A percentile compares a stretch with the other conserved stretches of the same genome.
These are phyloP conservation scores for Prunus campanulata DNA, from an alignment of 306 rosid species.

Conservation along the genomic window DNA sequence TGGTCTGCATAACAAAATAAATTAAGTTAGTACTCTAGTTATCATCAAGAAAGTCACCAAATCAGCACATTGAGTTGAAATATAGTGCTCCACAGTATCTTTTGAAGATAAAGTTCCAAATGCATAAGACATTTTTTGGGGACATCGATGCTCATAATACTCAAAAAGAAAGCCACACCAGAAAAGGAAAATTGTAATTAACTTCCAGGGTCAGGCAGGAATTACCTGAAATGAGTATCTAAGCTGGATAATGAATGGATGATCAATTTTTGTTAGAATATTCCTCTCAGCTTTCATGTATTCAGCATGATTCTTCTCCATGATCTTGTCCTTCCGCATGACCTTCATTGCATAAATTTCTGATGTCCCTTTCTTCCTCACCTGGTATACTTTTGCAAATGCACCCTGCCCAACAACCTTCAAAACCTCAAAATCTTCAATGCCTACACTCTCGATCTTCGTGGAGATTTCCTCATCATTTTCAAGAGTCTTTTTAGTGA, in stretches of 20 bases:
- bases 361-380: constrained; percentile 81
- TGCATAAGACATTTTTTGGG: background rate
- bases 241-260: constrained; percentile 84
- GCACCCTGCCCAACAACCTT: constrained; percentile 99
- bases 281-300: constrained; percentile 99
- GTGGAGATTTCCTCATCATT: constrained; percentile 28
- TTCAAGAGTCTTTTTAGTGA: constrained; percentile 33
- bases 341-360: constrained; percentile 99
- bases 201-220: constrained; percentile 8
- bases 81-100: background rate
- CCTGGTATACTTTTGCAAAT: constrained; percentile 93
- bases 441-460: constrained; percentile 55
- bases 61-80: background rate
- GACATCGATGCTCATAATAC: background rate
- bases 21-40: constrained; percentile 1
- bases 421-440: constrained; percentile 87
- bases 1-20: constrained; percentile 57
- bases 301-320: constrained; percentile 95
- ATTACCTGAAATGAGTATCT: constrained; percentile 94
- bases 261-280: constrained; percentile 79
- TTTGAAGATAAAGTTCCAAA: background rate
- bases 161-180: background rate
- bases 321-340: constrained; percentile 92
- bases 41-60: constrained; percentile 7
- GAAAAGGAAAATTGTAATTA: background rate